Base-by-base conservation (phyloP, 2,329 filamentous ascomycete species). In the Aspergillus sp. region DNA sequence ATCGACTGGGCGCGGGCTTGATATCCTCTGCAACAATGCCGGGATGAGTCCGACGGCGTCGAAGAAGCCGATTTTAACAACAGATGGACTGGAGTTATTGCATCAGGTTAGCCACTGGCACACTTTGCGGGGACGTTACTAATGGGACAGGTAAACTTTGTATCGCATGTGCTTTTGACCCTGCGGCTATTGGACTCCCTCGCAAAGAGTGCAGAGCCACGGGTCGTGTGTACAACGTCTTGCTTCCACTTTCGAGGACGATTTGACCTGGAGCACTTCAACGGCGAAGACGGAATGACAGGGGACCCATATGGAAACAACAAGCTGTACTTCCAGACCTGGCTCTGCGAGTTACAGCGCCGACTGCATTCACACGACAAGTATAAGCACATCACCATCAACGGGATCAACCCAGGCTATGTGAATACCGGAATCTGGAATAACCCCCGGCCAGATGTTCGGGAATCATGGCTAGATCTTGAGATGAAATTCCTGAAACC, bases 1-100 rank as follows among this genome's bases (percentile, higher is more conserved):
- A 1, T 2, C 8, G 2, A 37, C 49, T 13, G 24, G 37, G 1
- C 42, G 51, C 4, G 19, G 19, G 1, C 30, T 58, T 1, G 56
- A 58, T 22, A 54, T 58, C 7, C 56, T 58, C 4, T 58, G 56
- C 19, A 58, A 58, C 19, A 58, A 58, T 13, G 56, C 56, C 2
- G 56, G 56, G 2, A 53, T 58, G 20, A 11, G 24, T 4, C 27
- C 51, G 4, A 22, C 51, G 2, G 49, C 50, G 2, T 39, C 49
- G 3, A 20, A 40, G 15, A 40, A 19, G 12, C 22, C 47, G 3
- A 41, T 53, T 5, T 6, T 53, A 5, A 58, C 56, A 4, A 42
- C 27, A 8, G 56, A 58, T 27, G 50, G 56, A 12, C 22, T 58
- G 0, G 50, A 58, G 37, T 8, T 58, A 1, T 2, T 48, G 4